These are phyloP conservation scores for Neoascochyta sp. DNA, from an alignment of 2,329 filamentous ascomycete genomes.

Conservation along the genomic window DNA sequence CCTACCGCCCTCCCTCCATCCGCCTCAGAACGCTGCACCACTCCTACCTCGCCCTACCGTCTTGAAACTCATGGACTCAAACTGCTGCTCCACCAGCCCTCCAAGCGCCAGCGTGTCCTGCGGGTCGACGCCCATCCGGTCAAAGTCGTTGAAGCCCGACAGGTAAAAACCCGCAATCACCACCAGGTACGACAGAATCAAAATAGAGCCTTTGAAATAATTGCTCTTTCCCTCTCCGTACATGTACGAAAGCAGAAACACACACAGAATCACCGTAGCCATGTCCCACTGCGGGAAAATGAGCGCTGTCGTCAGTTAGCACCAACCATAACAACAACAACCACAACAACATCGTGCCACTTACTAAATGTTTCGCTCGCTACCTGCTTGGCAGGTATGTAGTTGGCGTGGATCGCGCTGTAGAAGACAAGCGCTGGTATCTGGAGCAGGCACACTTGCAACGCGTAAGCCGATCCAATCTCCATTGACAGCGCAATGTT, in stretches of 20 bases:
- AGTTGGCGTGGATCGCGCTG: slow-evolving; percentile 68
- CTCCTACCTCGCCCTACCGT: slow-evolving; percentile 23
- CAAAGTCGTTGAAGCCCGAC: slow-evolving; percentile 60
- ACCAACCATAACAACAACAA: no score
- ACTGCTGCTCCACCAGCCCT: slow-evolving; percentile 23
- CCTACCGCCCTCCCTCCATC: no score
- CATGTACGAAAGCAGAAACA: slow-evolving; percentile 95
- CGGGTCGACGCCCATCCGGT: slow-evolving; percentile 38
- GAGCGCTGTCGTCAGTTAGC: slow-evolving; percentile 52
- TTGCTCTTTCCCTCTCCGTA: slow-evolving; percentile 99
- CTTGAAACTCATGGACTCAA: slow-evolving; percentile 36
- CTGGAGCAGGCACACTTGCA: slow-evolving; percentile 93
- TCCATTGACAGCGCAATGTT: slow-evolving; percentile 99
- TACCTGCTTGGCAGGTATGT: slow-evolving; percentile 53
- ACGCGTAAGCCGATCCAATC: slow-evolving; percentile 92
- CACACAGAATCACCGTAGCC: slow-evolving; percentile 92
- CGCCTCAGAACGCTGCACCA: slow-evolving; percentile 25
- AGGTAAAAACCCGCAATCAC: slow-evolving; percentile 91
- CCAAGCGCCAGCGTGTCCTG: slow-evolving; percentile 36
- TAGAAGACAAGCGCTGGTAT: slow-evolving; percentile 91
- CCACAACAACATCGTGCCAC: no score
- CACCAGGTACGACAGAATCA: slow-evolving; percentile 88
- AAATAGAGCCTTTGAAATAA: slow-evolving; percentile 97
- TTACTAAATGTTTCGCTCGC: slow-evolving; percentile 64
- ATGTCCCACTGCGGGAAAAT: slow-evolving; percentile 99